Base-by-base conservation (phyloP, 768 basidiomycete genomes). In the Rhodotorula taiwanensis region DNA sequence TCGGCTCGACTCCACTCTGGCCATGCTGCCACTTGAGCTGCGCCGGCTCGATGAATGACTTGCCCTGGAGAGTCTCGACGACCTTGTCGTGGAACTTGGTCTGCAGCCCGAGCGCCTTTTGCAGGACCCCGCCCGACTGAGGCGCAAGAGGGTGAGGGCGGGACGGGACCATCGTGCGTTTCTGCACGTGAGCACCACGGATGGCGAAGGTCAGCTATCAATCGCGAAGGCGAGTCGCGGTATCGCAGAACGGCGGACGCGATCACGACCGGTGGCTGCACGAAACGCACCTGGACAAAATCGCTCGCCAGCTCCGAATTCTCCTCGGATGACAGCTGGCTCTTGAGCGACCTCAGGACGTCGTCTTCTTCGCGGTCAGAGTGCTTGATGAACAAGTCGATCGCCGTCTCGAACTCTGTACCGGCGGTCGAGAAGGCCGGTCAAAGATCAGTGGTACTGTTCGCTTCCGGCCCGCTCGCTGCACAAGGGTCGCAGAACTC, bases 101-200 rank as follows among this genome's bases (percentile, higher is more conserved):
- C 30, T 27, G 30, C 23, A 52, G 10, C 4, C 55, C 66, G 39
- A 54, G 43, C 23, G 48, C 43, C 62, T 63, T 68, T 25, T 64
- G 67, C 16, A 60, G 27, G 45, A 61, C 28, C 13, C 62, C 58
- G 50, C 67, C 67, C 3, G n/a, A 21, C 56, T 64, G 67, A 1
- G 62, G 67, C 3, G 67, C 62, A 33, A 36, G 23, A 20, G 62
- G 67, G 48, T 68, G 62, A 10, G 67, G 62, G 33, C 62, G 58
- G 7, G 49, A 41, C 28, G 67, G 67, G 27, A 63, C 62, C 41
- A 53, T 20, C 1, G 34, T 33, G 51, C 62, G 62, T 41, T 51
- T 52, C 55, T 56, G 45, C 55, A 6, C 13, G 48, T 4, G 11
- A 50, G 20, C 20, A 31, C 18, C 9, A 28, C 27, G 25, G 8